Base-by-base conservation (phyloP, 108 stramenopile genomes). In the Skeletonema tropicum region DNA sequence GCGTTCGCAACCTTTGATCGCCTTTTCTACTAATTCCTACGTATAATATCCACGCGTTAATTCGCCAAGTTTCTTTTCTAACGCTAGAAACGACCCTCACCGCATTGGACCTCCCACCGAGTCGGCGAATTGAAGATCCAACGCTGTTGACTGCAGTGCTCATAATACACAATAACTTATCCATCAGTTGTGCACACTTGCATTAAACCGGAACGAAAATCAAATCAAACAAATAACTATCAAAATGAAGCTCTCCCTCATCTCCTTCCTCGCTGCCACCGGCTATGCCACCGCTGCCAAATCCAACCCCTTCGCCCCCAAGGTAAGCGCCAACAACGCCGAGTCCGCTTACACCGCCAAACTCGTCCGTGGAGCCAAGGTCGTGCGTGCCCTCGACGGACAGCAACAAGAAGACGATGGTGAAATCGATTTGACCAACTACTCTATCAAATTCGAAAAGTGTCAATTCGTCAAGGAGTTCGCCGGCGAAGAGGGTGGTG, bases 381-480 rank as follows among this genome's bases (percentile, higher is more conserved):
- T 85, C 46, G 38, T 84, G 59, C 93, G 93, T 86, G 57, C 45
- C 13, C 88, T 91, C 59, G 89, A 88, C 57, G 76, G 88, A n/a
- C 60, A 76, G 12, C 59, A 72, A n/a, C 73, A 82, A 10, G 80
- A 77, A 12, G 64, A n/a, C n/a, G n/a, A 86, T 3, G 84, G 76
- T 55, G 77, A 86, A 6, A 82, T 89, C 57, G 92, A 95, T 65
- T 87, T 95, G 58, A 83, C 89, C 52, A 39, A 68, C 30, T 95
- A 91, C 87, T 88, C 89, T 42, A 65, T 95, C 75, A 90, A 89
- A 68, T 95, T 92, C 82, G 78, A 91, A 58, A 80, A 91, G 82
- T 95, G 94, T 66, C 94, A 95, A 67, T 92, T 95, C 74, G 88
- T 95, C 74, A 92, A 91, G 80, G 64, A 88, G 25, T 92, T 85